These are phyloP conservation scores for Diaporthe amygdali DNA, from an alignment of 2,329 filamentous ascomycete genomes.

Conservation along the genomic window DNA sequence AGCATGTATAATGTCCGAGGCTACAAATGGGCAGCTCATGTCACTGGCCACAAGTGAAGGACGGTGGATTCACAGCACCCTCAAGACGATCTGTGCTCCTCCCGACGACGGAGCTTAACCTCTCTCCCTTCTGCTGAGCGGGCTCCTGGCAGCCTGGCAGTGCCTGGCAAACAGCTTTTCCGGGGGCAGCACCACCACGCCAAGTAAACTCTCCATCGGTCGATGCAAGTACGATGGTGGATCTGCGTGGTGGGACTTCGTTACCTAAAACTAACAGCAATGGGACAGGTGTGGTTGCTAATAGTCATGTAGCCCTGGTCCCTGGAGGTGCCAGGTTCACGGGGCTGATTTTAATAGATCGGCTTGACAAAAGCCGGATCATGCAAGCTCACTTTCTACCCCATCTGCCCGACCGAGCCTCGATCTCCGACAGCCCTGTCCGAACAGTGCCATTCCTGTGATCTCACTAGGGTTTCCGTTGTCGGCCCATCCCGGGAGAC, in stretches of 20 bases:
- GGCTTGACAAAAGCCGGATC: neutral
- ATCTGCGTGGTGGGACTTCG: neutral
- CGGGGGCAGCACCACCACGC: neutral
- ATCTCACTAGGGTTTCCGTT: neutral
- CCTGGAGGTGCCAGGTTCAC: neutral
- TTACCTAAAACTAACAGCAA: neutral
- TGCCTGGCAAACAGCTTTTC: neutral
- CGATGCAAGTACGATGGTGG: constrained; percentile 11
- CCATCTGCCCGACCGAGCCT: neutral
- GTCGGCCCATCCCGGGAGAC: neutral
- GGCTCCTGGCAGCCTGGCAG: neutral
- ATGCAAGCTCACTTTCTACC: neutral
- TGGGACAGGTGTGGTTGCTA: neutral
- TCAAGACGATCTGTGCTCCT: neutral
- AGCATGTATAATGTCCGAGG: neutral
- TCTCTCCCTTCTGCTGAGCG: neutral
- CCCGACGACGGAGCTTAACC: neutral
- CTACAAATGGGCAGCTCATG: neutral
- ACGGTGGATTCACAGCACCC: neutral
- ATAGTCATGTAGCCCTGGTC: neutral
- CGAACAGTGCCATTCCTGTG: neutral
- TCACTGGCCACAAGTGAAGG: neutral
- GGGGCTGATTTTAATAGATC: constrained; percentile 4
- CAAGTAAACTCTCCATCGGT: constrained; percentile 6
- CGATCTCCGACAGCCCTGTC: constrained; percentile 11